phyloP scores from a whole-genome alignment of 2,329 filamentous ascomycete species.

The Diaporthe destruens region DNA sequence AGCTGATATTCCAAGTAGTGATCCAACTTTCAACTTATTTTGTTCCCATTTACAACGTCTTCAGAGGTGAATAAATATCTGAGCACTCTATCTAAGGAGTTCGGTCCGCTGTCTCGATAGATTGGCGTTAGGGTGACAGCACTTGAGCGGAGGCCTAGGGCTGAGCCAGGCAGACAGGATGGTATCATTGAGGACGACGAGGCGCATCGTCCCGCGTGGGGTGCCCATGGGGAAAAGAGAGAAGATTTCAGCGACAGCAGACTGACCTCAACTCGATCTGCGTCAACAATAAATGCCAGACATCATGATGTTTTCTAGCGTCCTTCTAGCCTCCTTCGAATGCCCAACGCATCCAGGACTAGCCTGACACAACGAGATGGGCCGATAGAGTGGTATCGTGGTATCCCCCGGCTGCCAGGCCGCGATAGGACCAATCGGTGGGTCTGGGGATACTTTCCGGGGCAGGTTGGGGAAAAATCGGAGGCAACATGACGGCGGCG shows the following conservation, averaged over 20 bases:
- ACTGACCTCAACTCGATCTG: not conserved
- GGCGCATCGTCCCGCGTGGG: not conserved
- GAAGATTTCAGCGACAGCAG: slow-evolving; percentile 6
- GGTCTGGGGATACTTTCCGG: slow-evolving; percentile 24
- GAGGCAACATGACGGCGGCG: slow-evolving; percentile 2
- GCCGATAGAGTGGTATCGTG: not conserved
- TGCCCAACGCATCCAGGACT: slow-evolving; percentile 9
- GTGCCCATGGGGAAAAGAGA: not conserved
- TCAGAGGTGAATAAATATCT: not conserved
- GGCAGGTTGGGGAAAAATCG: slow-evolving; percentile 32
- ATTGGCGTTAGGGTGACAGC: too few relatives aligned
- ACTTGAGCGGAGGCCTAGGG: too few relatives aligned
- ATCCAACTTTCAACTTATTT: too few relatives aligned
- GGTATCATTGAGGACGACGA: not conserved
- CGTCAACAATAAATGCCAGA: not conserved
- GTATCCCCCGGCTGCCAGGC: not conserved
- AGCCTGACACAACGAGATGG: slow-evolving; percentile 24
- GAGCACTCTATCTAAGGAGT: not conserved
- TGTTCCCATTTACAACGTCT: not conserved
- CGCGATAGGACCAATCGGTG: slow-evolving; percentile 18
- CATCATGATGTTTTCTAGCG: not conserved
- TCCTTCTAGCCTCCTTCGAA: slow-evolving; percentile 7
- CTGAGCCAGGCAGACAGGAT: not conserved
- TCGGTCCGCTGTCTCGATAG: too few relatives aligned
- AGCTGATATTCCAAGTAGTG: too few relatives aligned